Evolutionary conservation across 768 basidiomycete genomes (phyloP).

Genomic region (Tricholoma saponaceum): DNA sequence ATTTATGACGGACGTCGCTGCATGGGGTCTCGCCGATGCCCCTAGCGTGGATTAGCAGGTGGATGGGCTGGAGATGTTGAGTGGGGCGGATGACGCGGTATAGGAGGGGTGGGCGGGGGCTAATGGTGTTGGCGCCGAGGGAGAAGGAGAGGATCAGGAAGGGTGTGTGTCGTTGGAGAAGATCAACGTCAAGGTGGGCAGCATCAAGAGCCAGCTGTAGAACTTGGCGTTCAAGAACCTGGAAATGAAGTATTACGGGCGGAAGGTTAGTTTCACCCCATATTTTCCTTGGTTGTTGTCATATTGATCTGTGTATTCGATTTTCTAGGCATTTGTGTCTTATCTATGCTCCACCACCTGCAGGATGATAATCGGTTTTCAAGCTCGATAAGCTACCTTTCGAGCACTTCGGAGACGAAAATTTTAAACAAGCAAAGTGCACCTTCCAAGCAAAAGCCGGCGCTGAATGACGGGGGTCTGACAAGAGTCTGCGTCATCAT

Average conservation of each 20-base stretch:
- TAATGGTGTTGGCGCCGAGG: constrained; percentile 81
- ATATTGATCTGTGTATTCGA: constrained; percentile 1
- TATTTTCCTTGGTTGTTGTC: constrained; percentile 21
- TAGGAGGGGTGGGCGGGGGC: constrained; percentile 80
- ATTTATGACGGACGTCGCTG: constrained; percentile 97
- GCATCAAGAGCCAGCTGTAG: constrained; percentile 85
- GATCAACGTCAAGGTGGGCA: constrained; percentile 86
- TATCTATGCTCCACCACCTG: constrained; percentile 86
- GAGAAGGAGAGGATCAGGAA: constrained; percentile 89
- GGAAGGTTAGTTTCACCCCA: constrained; percentile 55
- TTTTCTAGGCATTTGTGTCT: constrained; percentile 82
- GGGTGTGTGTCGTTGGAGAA: constrained; percentile 70
- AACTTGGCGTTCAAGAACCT: constrained; percentile 92
- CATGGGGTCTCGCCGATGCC: constrained; percentile 94
- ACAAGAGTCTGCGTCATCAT: constrained; percentile 4
- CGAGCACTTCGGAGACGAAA: constrained; percentile 89
- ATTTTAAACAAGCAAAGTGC: constrained; percentile 66
- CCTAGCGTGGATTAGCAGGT: constrained; percentile 93
- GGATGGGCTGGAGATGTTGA: constrained; percentile 97
- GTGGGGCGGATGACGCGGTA: constrained; percentile 96
- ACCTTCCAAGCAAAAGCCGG: constrained; percentile 46
- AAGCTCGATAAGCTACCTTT: constrained; percentile 79
- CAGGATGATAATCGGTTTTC: constrained; percentile 92
- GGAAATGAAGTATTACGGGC: constrained; percentile 95
- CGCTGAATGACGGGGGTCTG: constrained; percentile 13